A percentile compares a stretch with the other conserved stretches of the same genome.
Evolutionary conservation across 2,329 filamentous ascomycete genomes (phyloP).

Genomic region (Plectosphaerella sp.): DNA sequence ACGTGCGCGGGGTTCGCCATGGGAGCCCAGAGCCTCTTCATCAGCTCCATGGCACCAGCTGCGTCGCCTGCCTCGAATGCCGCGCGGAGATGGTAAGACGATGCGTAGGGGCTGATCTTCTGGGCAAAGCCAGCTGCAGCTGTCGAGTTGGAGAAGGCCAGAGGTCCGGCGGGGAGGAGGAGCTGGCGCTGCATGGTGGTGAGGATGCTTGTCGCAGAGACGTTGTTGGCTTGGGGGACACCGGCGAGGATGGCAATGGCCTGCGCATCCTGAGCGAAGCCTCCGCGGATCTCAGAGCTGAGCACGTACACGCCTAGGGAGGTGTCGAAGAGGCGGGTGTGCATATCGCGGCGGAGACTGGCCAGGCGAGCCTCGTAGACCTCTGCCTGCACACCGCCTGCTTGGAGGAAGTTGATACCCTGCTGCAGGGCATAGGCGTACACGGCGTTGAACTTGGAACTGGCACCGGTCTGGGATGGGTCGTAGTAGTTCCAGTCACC

Average conservation of each 20-base stretch:
- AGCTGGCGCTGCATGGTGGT: conserved; percentile 10
- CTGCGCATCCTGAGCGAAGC: conserved; percentile 24
- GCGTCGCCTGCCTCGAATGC: conserved; percentile 13
- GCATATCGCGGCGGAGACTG: conserved; percentile 17
- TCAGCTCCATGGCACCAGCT: conserved; percentile 7
- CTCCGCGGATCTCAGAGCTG: conserved; percentile 12
- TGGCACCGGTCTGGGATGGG: conserved; percentile 19
- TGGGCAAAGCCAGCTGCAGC: conserved; percentile 10
- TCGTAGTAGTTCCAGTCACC: conserved; percentile 31
- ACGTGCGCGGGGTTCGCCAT: conserved; percentile 17
- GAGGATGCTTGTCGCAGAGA: conserved; percentile 13
- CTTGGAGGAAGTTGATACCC: conserved; percentile 13
- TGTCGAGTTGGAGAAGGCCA: conserved; percentile 15
- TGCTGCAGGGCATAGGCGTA: conserved; percentile 26
- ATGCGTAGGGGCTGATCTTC: conserved; percentile 21
- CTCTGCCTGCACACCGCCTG: conserved; percentile 13
- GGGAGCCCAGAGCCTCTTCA: conserved; percentile 17
- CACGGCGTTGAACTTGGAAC: conserved; percentile 24
- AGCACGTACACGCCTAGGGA: conserved; percentile 18
- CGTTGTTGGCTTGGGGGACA: conserved; percentile 11
- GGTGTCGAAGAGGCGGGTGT: conserved; percentile 18
- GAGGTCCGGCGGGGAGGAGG: conserved; percentile 9
- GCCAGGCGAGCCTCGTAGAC: conserved; percentile 18
- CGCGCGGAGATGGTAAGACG: conserved; percentile 24
- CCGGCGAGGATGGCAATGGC: conserved; percentile 24